Base-by-base conservation (phyloP, 306 rosid species). In the Glycine tomentella region DNA sequence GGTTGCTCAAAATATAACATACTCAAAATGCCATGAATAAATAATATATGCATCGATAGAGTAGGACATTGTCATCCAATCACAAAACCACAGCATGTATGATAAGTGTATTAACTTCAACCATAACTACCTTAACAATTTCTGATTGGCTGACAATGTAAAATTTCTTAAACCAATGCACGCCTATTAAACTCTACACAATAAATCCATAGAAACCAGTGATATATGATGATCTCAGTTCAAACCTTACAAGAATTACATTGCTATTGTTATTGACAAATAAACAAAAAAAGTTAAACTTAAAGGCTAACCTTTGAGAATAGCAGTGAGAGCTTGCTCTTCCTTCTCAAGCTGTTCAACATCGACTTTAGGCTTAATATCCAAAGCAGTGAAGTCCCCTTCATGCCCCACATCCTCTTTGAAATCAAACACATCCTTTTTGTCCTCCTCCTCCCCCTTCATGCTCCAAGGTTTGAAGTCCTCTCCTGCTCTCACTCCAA, bases 261-360 rank as follows among this genome's bases (percentile, higher is more conserved):
- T 25, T 25, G 31, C 31, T 25, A 25, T 25, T 25, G 31, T 25
- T 25, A 25, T 25, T 25, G 31, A 25, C 31, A 25, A 36, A 36
- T 36, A 36, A 38, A 38, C n/a, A 38, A 38, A 38, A 38, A 38
- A 38, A 12, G 40, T 3, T 4, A 36, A 36, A 36, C 40, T 42
- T 31, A 0, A 57, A 15, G 59, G 15, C 16, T 65, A 84, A 92
- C 99, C 98, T 86, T 91, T 88, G 58, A 93, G 78, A 8, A 93
- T 12, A 8, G 82, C 82, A 87, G 82, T 87, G 59, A 95, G 97
- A 64, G 78, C 93, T 61, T 87, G 78, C 87, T 91, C 91, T 83
- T 91, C 94, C 72, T 44, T 84, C 90, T 89, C 77, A 44, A 91
- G 90, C 86, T 72, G 84, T 81, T 61, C 68, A 36, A 72, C 77